phyloP scores from a whole-genome alignment of 371 early-diverging fungal species.

The Mucor ambiguus region DNA sequence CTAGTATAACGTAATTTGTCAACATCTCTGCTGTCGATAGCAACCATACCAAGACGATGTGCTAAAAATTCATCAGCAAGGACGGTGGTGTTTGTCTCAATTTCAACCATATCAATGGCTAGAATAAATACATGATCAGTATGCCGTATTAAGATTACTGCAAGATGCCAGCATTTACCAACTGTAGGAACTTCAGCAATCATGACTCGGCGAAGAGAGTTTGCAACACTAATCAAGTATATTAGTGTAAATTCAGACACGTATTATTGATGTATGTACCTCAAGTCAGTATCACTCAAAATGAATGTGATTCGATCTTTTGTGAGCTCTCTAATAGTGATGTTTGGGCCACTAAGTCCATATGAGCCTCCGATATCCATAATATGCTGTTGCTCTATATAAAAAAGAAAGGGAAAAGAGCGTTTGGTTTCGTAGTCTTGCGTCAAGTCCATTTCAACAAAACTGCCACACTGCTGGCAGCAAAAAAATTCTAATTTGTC shows the following conservation, averaged over 20 bases:
- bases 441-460: background rate
- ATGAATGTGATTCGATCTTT: slow-evolving; percentile 75
- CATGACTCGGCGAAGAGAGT: slow-evolving; percentile 95
- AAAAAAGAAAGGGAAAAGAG: background rate
- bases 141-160: background rate
- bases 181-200: slow-evolving; percentile 99
- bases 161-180: slow-evolving; percentile 38
- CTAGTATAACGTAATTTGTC: slow-evolving; percentile 85
- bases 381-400: background rate
- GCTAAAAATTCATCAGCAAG: slow-evolving; percentile 99
- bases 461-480: background rate
- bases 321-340: slow-evolving; percentile 71
- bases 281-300: slow-evolving; percentile 78
- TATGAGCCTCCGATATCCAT: slow-evolving; percentile 35
- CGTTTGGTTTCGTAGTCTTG: background rate
- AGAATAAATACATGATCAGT: background rate
- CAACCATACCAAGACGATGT: slow-evolving; percentile 98
- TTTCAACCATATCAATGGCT: slow-evolving; percentile 99
- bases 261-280: slow-evolving; percentile 39
- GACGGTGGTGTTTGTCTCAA: slow-evolving; percentile 95
- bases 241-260: background rate
- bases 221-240: slow-evolving; percentile 75
- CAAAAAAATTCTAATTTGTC: slow-evolving; percentile 4
- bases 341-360: slow-evolving; percentile 66
- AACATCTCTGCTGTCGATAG: slow-evolving; percentile 81